A percentile compares a stretch with the other conserved stretches of the same genome.
Evolutionary conservation across 257 asterid species (phyloP).

Genomic region (Nicotiana tomentosiformis): DNA sequence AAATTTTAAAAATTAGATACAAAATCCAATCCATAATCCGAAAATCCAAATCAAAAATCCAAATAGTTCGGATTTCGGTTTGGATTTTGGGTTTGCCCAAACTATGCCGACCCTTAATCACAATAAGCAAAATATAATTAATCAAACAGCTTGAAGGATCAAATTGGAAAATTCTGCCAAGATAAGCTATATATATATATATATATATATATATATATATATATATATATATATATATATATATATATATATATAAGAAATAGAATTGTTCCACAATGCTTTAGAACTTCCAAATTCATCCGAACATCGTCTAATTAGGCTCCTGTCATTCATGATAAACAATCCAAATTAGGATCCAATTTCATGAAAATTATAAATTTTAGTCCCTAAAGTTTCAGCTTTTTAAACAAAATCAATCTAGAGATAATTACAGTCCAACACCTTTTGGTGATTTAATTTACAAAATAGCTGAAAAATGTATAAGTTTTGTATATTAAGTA

Average conservation of each 20-base stretch:
- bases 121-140: not conserved
- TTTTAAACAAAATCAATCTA: not conserved
- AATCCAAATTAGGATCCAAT: not conserved
- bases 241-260: conserved; percentile 42
- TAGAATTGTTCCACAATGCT: conserved; percentile 88
- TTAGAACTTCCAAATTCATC: conserved; percentile 84
- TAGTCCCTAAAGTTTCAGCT: not conserved
- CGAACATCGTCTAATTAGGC: conserved; percentile 73
- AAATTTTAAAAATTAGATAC: too few relatives aligned
- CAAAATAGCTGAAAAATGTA: too few relatives aligned
- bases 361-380: not conserved
- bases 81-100: too few relatives aligned
- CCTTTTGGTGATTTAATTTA: too few relatives aligned
- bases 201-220: too few relatives aligned
- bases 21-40: too few relatives aligned
- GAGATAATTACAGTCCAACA: too few relatives aligned
- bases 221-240: conserved; percentile 26
- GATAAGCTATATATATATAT: not conserved
- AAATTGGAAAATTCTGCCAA: not conserved
- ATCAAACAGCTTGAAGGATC: not conserved
- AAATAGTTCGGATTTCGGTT: too few relatives aligned
- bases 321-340: conserved; percentile 35
- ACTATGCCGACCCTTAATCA: not conserved
- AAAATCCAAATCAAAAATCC: too few relatives aligned
- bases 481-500: too few relatives aligned